phyloP scores from a whole-genome alignment of 2,329 filamentous ascomycete species.

The Xylariales sp. region DNA sequence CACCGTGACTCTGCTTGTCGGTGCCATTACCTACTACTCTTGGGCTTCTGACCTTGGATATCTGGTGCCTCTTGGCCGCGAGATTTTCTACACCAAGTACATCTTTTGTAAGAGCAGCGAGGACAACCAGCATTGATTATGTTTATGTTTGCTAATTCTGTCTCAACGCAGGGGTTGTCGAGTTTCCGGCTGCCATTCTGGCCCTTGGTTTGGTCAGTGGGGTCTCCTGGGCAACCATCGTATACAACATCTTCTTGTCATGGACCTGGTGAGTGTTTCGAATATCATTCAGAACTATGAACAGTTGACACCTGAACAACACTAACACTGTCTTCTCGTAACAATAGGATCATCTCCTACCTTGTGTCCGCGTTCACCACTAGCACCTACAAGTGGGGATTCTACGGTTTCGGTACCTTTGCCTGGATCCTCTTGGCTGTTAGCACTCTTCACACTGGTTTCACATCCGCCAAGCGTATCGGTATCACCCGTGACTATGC shows the following conservation, averaged over 20 bases:
- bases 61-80: conserved; percentile 35
- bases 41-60: conserved; percentile 48
- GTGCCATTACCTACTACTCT: conserved; percentile 46
- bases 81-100: conserved; percentile 54
- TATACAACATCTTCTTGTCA: conserved; percentile 42
- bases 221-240: conserved; percentile 51
- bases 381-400: conserved; percentile 54
- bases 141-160: no score
- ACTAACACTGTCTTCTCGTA: no score
- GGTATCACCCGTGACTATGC: conserved; percentile 40
- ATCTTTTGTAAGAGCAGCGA: conserved; percentile 22
- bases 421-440: conserved; percentile 41
- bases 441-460: conserved; percentile 36
- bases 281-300: background rate
- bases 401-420: conserved; percentile 47
- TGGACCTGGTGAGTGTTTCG: conserved; percentile 38
- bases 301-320: conserved; percentile 7
- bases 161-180: conserved; percentile 39
- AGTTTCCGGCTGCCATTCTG: conserved; percentile 40
- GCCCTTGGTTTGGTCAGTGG: conserved; percentile 46
- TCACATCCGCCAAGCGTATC: conserved; percentile 32
- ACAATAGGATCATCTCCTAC: conserved; percentile 45
- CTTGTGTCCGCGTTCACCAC: conserved; percentile 42
- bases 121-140: no score
- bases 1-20: conserved; percentile 42